Conservation (phyloP, 2,329 filamentous ascomycete species). For the Fusarium sacchari region DNA sequence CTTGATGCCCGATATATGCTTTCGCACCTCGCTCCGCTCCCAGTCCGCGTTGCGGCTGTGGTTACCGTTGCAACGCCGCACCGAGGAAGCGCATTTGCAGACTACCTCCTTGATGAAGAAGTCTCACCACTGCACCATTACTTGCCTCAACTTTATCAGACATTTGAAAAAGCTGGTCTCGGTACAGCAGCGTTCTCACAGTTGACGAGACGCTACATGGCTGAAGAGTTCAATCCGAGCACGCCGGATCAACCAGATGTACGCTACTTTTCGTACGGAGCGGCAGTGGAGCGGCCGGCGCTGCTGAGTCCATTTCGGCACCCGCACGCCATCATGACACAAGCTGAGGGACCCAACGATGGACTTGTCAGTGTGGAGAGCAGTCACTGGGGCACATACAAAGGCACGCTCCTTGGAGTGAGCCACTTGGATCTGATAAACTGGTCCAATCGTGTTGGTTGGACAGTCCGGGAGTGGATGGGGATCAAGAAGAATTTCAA, state of each 20-base stretch:
- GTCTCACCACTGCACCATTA: constrained; percentile 55
- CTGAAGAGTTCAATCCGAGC: constrained; percentile 65
- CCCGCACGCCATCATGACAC: constrained; percentile 61
- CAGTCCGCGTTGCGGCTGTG: constrained; percentile 60
- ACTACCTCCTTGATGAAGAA: constrained; percentile 58
- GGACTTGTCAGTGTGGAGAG: constrained; percentile 74
- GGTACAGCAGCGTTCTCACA: constrained; percentile 70
- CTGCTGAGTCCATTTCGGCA: constrained; percentile 71
- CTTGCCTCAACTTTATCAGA: constrained; percentile 65
- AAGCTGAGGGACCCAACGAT: constrained; percentile 69
- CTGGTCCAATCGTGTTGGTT: constrained; percentile 71
- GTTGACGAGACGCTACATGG: constrained; percentile 68
- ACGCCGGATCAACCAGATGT: constrained; percentile 64
- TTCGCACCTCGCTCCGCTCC: constrained; percentile 60
- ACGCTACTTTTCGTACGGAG: constrained; percentile 72
- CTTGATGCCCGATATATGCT: constrained; percentile 74
- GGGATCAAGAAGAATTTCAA: constrained; percentile 70
- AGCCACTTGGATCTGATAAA: constrained; percentile 75
- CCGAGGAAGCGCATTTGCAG: constrained; percentile 65
- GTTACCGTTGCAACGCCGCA: constrained; percentile 67
- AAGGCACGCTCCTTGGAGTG: constrained; percentile 69
- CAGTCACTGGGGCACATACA: constrained; percentile 70
- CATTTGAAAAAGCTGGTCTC: constrained; percentile 62
- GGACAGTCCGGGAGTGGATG: constrained; percentile 62
- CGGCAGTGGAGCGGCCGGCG: constrained; percentile 59